Base-by-base conservation (phyloP, 23 red algal genomes). In the Pyropia haitanensis region DNA sequence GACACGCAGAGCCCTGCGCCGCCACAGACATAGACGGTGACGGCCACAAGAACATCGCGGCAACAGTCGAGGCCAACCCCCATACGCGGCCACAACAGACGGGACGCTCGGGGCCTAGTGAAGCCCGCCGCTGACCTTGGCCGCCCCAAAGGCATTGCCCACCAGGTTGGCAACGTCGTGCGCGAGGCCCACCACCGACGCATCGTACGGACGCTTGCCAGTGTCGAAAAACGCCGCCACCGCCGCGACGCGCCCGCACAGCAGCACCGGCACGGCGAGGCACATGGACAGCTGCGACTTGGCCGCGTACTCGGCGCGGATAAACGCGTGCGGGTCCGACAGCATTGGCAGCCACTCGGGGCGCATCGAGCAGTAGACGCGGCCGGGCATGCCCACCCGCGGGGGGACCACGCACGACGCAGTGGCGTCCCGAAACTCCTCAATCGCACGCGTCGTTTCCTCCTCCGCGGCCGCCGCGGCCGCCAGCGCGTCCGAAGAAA, bases 161-260 rank as follows among this genome's bases (percentile, higher is more conserved):
- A 81, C 33, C 67, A 79, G 10, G 21, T 51, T 58, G 19, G 84
- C 73, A 7, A 89, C 60, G 21, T 73, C 56, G 58, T 63, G 57
- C 21, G 74, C 74, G 18, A 69, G 32, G 22, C 53, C 64, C 66
- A 79, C 21, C 27, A 49, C 49, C 22, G 29, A 24, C 26, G 74
- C 67, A 51, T 85, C 80, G 56, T 85, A 85, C 24, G 70, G 65
- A 32, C 80, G 58, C 27, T 55, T 51, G 14, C 62, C 58, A 1
- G 67, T 85, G 44, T 88, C 82, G 26, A 68, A 88, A 53, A 88
- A 78, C 48, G 71, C 64, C 20, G 76, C 68, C 24, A 78, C 82
- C 72, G 76, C 76, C 28, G 61, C 59, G 16, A 88, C 82, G 27
- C 67, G 68, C n/a, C 82, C 82, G 9, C 76, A 72, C 22, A 88